These are phyloP conservation scores for Wallemia ichthyophaga DNA, from an alignment of 1,284 basidiomycete species.

Conservation along the genomic window DNA sequence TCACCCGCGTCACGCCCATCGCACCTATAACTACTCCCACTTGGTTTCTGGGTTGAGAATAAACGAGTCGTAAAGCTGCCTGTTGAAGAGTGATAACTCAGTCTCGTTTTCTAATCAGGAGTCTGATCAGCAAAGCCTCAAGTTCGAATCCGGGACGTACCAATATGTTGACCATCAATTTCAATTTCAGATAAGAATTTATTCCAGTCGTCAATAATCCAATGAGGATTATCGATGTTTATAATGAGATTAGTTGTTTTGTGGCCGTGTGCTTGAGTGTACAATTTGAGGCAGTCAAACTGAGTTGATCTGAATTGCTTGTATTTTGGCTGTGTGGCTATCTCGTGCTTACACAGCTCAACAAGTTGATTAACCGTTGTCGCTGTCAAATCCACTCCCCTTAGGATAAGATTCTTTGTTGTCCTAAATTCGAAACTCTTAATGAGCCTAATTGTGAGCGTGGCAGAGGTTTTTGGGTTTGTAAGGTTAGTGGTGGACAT, in stretches of 20 bases:
- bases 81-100: slow-evolving; percentile 68
- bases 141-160: neutral
- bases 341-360: slow-evolving; percentile 35
- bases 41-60: slow-evolving; percentile 35
- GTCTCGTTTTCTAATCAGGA: slow-evolving; percentile 52
- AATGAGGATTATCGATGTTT: slow-evolving; percentile 75
- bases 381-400: slow-evolving; percentile 43
- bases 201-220: slow-evolving; percentile 42
- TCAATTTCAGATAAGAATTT: slow-evolving; percentile 31
- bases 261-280: slow-evolving; percentile 73
- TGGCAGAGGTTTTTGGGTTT: slow-evolving; percentile 36
- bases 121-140: neutral
- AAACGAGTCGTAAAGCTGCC: slow-evolving; percentile 42
- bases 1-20: no score
- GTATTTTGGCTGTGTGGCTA: slow-evolving; percentile 43
- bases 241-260: slow-evolving; percentile 93
- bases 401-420: slow-evolving; percentile 58
- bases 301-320: slow-evolving; percentile 46
- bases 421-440: slow-evolving; percentile 84
- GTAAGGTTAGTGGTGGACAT: slow-evolving; percentile 26
- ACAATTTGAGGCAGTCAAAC: slow-evolving; percentile 64
- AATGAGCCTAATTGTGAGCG: slow-evolving; percentile 69
- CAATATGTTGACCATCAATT: neutral
- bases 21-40: neutral
- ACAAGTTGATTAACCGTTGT: slow-evolving; percentile 51